Base-by-base conservation (phyloP, 192 early-diverging fungal genomes). In the Linnemannia exigua region DNA sequence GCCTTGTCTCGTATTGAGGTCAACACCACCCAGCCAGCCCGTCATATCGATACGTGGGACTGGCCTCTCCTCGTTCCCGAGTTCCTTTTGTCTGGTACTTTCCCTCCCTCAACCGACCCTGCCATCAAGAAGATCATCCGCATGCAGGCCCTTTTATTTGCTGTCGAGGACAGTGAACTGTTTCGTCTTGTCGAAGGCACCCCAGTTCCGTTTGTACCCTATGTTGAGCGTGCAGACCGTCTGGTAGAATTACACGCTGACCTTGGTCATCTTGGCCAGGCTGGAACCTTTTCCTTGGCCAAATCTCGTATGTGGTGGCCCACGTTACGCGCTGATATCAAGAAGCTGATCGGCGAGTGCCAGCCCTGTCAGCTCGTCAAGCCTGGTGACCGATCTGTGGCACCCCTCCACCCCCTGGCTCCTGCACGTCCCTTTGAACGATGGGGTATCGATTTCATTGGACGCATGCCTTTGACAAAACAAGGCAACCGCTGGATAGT, bases 401-500 rank as follows among this genome's bases (percentile, higher is more conserved):
- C 66, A 35, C 66, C 66, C 15, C 33, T 67, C 28, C 66, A 67
- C 33, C 66, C 33, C 28, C 31, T 67, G 5, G 22, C 66, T 35
- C 66, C 66, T 35, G 66, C 66, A 8, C n/a, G 66, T 4, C 66
- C 66, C 8, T 67, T 67, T 31, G 66, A 67, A 5, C n/a, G 66
- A 33, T 67, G 66, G 66, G 66, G 66, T 15, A 67, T 67, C 33
- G 66, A 67, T 15, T 67, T 67, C 33, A 72, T 80, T 36, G 36
- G 68, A 19, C 76, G 22, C 2, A 37, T 83, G 48, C 48, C 74
- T 17, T 0, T 52, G 9, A 80, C 74, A 0, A 35, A 46, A 0
- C 15, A 41, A 25, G 76, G 80, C 25, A 84, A 81, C 20, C 2
- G 41, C 1, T 88, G 78, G 75, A 74, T 88, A 0, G 15, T 88